These are phyloP conservation scores for Pistacia atlantica DNA, from an alignment of 345 rosid genomes.

Conservation along the genomic window DNA sequence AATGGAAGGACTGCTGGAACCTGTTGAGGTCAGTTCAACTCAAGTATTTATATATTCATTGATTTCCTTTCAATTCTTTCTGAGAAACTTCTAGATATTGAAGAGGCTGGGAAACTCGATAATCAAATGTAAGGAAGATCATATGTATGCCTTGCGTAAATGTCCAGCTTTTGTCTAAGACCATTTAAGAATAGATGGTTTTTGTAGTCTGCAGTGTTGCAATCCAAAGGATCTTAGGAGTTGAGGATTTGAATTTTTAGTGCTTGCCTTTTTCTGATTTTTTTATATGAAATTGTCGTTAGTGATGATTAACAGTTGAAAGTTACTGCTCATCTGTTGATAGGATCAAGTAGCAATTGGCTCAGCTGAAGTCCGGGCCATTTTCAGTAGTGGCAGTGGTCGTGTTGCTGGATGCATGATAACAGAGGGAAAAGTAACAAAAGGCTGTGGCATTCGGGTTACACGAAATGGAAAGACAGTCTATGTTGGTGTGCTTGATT, in stretches of 20 bases:
- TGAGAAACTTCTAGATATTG: not conserved
- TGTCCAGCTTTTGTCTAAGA: not conserved
- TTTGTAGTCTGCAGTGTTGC: not conserved
- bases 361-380: slow-evolving; percentile 82
- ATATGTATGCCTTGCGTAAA: not conserved
- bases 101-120: not conserved
- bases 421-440: slow-evolving; percentile 78
- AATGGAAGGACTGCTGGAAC: slow-evolving; percentile 97
- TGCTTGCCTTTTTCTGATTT: not conserved
- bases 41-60: not conserved
- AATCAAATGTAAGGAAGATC: not conserved
- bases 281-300: slow-evolving; percentile 1
- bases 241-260: not conserved
- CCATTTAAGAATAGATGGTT: not conserved
- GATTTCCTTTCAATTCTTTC: not conserved
- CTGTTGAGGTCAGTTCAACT: slow-evolving; percentile 68
- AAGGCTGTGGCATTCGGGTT: slow-evolving; percentile 86
- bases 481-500: slow-evolving; percentile 75
- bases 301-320: slow-evolving; percentile 25
- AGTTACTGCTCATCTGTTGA: slow-evolving; percentile 32
- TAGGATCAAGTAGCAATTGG: slow-evolving; percentile 90
- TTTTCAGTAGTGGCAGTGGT: slow-evolving; percentile 96
- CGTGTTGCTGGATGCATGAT: slow-evolving; percentile 99
- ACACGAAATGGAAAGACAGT: slow-evolving; percentile 64
- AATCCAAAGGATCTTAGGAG: not conserved